Base-by-base conservation (phyloP, 768 basidiomycete species). In the Rhizopogon salebrosus region DNA sequence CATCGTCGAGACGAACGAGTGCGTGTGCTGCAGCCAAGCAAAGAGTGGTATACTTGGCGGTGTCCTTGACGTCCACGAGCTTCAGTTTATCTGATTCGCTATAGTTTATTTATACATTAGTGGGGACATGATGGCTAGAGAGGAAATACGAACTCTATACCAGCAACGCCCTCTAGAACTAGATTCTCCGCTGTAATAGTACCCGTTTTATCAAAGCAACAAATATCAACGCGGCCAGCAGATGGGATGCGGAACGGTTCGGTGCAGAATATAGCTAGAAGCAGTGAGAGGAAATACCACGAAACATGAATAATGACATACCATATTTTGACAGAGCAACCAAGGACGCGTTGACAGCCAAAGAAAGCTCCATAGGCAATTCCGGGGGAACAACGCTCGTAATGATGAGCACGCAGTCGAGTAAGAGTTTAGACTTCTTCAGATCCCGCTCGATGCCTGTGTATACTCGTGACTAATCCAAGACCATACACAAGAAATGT, bases 161-260 rank as follows among this genome's bases (percentile, higher is more conserved):
- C 97, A 24, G 81, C 91, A 38, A 99, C 80, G 50, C 97, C 97
- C 65, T 99, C 95, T 1, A 98, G 78, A 7, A 98, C 93, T 11
- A 98, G 73, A 66, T 94, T 87, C 67, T 98, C 95, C 0, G 92
- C 92, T 0, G 97, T 99, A 60, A 99, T 98, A 0, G 97, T 98
- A 22, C 95, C 97, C 0, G 97, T 99, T 78, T 99, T 99, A 72
- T 99, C 97, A 61, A 99, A 98, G 70, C 97, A 98, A 70, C 97
- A 99, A 14, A 98, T 88, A 60, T 99, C 97, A 2, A 98, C 94
- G 20, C 93, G 82, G 5, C 97, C 97, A 5, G 97, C 97, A 56
- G 76, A 90, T 0, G 97, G 95, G 56, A 98, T 99, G 20, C 97
- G 84, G 83, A 99, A 98, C 1, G 97, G 97, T 63, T 99, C 97